A percentile compares a stretch with the other conserved stretches of the same genome.
phyloP scores from a whole-genome alignment of 345 rosid genomes.

The Raphanus raphanistrum region DNA sequence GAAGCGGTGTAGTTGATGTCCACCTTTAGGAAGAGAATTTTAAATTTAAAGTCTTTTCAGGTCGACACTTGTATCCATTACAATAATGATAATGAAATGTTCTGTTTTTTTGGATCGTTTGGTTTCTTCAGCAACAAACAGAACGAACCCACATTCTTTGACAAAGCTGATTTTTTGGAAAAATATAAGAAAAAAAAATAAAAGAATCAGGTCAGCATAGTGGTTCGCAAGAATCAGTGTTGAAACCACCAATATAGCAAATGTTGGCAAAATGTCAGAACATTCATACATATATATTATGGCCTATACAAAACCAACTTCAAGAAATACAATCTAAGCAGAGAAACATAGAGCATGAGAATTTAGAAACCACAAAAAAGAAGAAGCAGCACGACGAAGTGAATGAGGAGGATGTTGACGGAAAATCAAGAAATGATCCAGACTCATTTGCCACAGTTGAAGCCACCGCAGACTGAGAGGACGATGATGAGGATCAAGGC shows the following conservation, averaged over 20 bases:
- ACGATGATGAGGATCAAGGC: constrained; percentile 75
- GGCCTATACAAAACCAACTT: constrained; percentile 40
- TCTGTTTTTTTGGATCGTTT: neutral
- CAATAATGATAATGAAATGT: neutral
- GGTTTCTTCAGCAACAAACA: no score
- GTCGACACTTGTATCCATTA: neutral
- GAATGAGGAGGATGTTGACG: constrained; percentile 9
- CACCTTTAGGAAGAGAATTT: neutral
- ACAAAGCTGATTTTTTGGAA: neutral
- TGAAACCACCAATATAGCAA: neutral
- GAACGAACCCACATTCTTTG: neutral
- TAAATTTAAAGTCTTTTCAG: neutral
- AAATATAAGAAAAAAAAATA: no score
- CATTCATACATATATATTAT: constrained; percentile 30
- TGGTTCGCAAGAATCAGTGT: neutral
- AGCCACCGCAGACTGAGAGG: constrained; percentile 80
- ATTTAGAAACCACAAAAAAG: constrained; percentile 23
- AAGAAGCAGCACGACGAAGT: constrained; percentile 25
- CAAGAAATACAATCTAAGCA: constrained; percentile 30
- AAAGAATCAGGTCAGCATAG: neutral
- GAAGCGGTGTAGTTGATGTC: neutral
- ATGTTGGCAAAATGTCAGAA: constrained; percentile 10
- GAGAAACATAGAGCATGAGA: constrained; percentile 17
- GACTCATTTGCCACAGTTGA: constrained; percentile 54
- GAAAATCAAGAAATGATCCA: constrained; percentile 14